Evolutionary conservation across 495 filamentous ascomycete genomes (phyloP).

Genomic region (Apodospora peruviana): DNA sequence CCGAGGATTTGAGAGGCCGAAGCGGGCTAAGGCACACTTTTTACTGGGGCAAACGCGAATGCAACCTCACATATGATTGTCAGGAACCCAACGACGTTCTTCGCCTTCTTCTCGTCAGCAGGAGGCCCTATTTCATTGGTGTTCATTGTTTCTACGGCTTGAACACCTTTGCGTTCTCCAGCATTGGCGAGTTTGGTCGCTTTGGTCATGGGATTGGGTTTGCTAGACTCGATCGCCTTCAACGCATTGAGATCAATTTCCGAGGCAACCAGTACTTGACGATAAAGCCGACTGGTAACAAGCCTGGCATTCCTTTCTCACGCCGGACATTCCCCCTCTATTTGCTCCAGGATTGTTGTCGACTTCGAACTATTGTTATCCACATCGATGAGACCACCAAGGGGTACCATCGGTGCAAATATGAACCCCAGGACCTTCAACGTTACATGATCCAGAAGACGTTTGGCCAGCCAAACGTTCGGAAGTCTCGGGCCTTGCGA

Average conservation of each 20-base stretch:
- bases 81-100: constrained; percentile 21
- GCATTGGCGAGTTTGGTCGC: constrained; percentile 34
- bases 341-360: constrained; percentile 22
- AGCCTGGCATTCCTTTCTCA: constrained; percentile 10
- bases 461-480: constrained; percentile 25
- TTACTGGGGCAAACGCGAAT: constrained; percentile 22
- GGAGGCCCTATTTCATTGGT: constrained; percentile 27
- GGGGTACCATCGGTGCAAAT: constrained; percentile 16
- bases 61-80: constrained; percentile 19
- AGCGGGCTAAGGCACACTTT: constrained; percentile 24
- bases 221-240: constrained; percentile 27
- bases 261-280: constrained; percentile 22
- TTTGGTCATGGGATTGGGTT: constrained; percentile 30
- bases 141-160: constrained; percentile 35
- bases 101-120: constrained; percentile 22
- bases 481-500: constrained; percentile 24
- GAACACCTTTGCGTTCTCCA: constrained; percentile 42
- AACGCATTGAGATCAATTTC: constrained; percentile 31
- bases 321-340: constrained; percentile 18
- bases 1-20: constrained; percentile 4
- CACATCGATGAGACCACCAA: constrained; percentile 27
- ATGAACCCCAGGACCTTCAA: constrained; percentile 14
- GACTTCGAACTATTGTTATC: constrained; percentile 28
- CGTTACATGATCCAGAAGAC: constrained; percentile 21
- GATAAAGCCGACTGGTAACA: background rate